These are phyloP conservation scores for Candida vaughaniae DNA, from an alignment of 805 yeast species.

Conservation along the genomic window DNA sequence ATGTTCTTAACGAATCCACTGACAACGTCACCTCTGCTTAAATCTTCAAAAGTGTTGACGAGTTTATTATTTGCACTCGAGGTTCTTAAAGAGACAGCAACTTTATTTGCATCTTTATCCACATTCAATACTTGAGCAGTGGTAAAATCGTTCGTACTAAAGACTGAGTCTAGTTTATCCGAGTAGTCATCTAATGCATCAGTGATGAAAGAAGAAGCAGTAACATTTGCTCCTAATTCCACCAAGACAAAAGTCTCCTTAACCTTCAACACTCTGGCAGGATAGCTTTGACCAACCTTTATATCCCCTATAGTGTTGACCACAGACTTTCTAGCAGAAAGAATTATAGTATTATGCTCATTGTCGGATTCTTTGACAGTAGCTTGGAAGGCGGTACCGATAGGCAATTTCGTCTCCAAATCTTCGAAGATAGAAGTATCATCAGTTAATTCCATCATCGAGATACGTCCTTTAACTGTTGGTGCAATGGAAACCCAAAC, in stretches of 20 bases:
- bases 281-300: constrained; percentile 52
- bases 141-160: constrained; percentile 51
- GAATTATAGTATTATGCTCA: constrained; percentile 49
- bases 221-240: constrained; percentile 61
- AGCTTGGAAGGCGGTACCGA: constrained; percentile 69
- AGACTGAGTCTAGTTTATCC: constrained; percentile 49
- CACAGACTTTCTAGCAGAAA: constrained; percentile 48
- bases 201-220: constrained; percentile 66
- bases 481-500: constrained; percentile 74
- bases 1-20: constrained; percentile 79
- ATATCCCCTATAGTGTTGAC: constrained; percentile 49
- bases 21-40: constrained; percentile 69
- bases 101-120: constrained; percentile 49
- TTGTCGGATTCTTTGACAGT: constrained; percentile 53
- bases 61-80: constrained; percentile 49
- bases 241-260: constrained; percentile 62
- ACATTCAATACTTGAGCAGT: constrained; percentile 54
- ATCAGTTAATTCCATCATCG: constrained; percentile 61
- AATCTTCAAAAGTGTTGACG: constrained; percentile 49
- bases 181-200: constrained; percentile 76
- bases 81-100: constrained; percentile 62
- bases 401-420: constrained; percentile 58
- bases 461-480: constrained; percentile 60
- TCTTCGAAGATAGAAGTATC: constrained; percentile 48
- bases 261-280: constrained; percentile 62